phyloP scores from a whole-genome alignment of 23 red algal species.

The Cyanidiococcus yangmingshanensis region DNA sequence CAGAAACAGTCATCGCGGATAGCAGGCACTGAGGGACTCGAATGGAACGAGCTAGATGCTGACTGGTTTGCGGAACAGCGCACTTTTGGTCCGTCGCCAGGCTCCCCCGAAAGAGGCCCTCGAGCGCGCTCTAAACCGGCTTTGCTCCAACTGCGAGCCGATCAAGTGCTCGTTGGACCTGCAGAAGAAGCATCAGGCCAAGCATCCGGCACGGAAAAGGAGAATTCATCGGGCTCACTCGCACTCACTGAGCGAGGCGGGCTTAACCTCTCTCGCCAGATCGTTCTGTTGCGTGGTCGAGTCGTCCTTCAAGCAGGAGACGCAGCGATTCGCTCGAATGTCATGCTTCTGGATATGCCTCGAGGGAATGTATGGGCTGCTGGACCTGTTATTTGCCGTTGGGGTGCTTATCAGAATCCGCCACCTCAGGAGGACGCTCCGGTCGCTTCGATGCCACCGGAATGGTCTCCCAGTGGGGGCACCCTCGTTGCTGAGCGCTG shows the following conservation, averaged over 20 bases:
- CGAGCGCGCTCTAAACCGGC: background rate
- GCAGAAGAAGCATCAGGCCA: background rate
- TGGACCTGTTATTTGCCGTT: background rate
- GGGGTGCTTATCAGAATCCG: conserved; percentile 10
- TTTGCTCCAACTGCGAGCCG: background rate
- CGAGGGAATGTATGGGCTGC: background rate
- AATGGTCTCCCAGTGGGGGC: background rate
- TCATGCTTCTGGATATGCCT: conserved; percentile 12
- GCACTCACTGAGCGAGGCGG: background rate
- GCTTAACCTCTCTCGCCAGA: background rate
- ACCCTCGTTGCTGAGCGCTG: background rate
- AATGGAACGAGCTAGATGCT: background rate
- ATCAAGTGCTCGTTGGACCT: background rate
- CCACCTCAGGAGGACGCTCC: background rate
- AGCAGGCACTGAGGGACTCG: background rate
- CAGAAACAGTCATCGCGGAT: background rate
- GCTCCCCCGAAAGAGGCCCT: too few species aligned
- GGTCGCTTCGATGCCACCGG: background rate
- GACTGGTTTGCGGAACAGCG: background rate
- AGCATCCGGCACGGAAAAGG: background rate
- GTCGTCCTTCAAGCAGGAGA: background rate
- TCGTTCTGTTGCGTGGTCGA: background rate
- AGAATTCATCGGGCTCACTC: background rate
- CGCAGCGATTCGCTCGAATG: background rate
- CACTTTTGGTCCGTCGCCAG: background rate